Evolutionary conservation across 805 yeast genomes (phyloP).

Genomic region (Cyberlindnera veronae): DNA sequence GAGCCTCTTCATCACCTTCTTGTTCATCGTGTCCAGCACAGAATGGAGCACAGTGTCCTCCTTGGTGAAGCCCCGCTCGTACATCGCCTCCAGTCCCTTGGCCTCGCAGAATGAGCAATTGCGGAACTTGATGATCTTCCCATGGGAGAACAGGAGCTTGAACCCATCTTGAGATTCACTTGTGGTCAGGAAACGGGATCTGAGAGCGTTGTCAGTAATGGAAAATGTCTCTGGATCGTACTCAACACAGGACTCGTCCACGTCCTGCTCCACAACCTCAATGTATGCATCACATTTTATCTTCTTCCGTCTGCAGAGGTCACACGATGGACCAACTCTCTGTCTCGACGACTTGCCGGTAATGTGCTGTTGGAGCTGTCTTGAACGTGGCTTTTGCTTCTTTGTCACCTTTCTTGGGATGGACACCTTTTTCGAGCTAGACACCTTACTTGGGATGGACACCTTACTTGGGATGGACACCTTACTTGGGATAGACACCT

Average conservation of each 20-base stretch:
- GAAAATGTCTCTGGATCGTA: neutral
- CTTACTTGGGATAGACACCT: too few relatives aligned
- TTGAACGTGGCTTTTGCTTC: conserved; percentile 1
- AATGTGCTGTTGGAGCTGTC: conserved; percentile 9
- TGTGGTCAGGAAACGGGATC: neutral
- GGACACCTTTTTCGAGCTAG: too few relatives aligned
- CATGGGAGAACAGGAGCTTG: conserved; percentile 14
- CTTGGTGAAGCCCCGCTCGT: conserved; percentile 20
- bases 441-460: too few relatives aligned
- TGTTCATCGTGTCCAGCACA: conserved; percentile 4
- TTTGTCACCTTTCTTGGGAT: too few relatives aligned
- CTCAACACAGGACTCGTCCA: neutral
- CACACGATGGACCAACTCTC: conserved; percentile 73
- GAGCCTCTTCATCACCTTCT: neutral
- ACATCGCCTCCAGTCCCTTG: conserved; percentile 10
- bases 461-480: too few relatives aligned
- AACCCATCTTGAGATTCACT: conserved; percentile 10
- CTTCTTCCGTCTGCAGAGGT: conserved; percentile 62
- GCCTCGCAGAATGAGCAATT: conserved; percentile 17
- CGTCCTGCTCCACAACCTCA: conserved; percentile 30
- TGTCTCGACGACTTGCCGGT: conserved; percentile 41
- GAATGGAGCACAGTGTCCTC: conserved; percentile 13
- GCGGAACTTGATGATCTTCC: conserved; percentile 20
- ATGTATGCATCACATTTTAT: conserved; percentile 73
- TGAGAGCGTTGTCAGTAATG: neutral